Evolutionary conservation across 2,329 filamentous ascomycete genomes (phyloP).

Genomic region (Exutisphaerella laricina): DNA sequence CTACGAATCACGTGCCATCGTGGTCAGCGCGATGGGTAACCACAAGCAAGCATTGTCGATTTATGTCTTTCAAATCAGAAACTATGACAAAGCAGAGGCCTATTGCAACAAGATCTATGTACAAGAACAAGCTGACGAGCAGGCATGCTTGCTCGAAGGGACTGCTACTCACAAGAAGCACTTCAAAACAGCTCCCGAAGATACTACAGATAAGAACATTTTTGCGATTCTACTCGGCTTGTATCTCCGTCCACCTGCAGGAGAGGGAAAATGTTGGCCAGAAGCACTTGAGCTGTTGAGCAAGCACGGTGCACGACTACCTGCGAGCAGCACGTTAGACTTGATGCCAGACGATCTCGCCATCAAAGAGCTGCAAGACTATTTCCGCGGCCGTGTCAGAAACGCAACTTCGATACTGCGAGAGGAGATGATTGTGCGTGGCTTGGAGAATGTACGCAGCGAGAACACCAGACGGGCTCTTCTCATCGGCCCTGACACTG

Average conservation of each 20-base stretch:
- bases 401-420: conserved; percentile 77
- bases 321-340: conserved; percentile 76
- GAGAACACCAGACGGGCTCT: conserved; percentile 70
- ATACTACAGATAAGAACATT: conserved; percentile 59
- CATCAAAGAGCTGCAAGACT: conserved; percentile 73
- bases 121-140: conserved; percentile 36
- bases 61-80: conserved; percentile 88
- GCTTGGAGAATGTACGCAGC: conserved; percentile 70
- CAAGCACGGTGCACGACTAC: conserved; percentile 84
- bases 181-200: conserved; percentile 44
- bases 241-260: conserved; percentile 75
- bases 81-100: conserved; percentile 89
- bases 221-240: conserved; percentile 87
- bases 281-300: conserved; percentile 85
- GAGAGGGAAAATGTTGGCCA: conserved; percentile 57
- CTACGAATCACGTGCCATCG: conserved; percentile 82
- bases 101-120: conserved; percentile 88
- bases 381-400: conserved; percentile 87
- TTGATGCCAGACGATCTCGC: conserved; percentile 78
- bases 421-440: conserved; percentile 70
- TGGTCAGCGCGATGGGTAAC: conserved; percentile 90
- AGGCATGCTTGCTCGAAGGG: conserved; percentile 22
- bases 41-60: conserved; percentile 96
- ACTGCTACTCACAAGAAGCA: conserved; percentile 16
- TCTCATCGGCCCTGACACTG: conserved; percentile 64